A percentile compares a stretch with the other conserved stretches of the same genome.
Conservation (phyloP, 495 filamentous ascomycete genomes). For the Tetracladium setigerum region DNA sequence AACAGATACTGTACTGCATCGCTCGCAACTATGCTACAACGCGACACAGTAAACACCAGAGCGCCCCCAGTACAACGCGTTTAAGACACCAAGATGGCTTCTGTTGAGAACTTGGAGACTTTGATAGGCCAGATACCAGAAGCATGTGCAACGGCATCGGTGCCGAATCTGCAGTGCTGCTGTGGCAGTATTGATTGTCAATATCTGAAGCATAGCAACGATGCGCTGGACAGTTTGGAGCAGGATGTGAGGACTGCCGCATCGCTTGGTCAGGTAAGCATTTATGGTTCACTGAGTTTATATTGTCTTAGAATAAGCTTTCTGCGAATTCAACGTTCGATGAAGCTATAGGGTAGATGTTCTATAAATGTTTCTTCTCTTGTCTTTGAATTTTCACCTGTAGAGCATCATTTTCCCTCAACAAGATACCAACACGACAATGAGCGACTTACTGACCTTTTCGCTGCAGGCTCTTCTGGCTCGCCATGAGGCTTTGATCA, state of each 20-base stretch:
- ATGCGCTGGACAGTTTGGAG: slow-evolving; percentile 73
- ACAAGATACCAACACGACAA: neutral
- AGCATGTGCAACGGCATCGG: slow-evolving; percentile 1
- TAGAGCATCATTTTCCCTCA: too few species aligned
- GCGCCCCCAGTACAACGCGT: too few species aligned
- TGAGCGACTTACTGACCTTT: slow-evolving; percentile 54
- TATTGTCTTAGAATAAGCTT: neutral
- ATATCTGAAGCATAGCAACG: slow-evolving; percentile 69
- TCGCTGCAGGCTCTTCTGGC: slow-evolving; percentile 78
- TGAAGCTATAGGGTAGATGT: neutral
- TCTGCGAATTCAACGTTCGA: neutral
- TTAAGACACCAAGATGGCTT: neutral
- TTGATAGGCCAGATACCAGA: slow-evolving; percentile 19
- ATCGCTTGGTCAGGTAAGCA: slow-evolving; percentile 75
- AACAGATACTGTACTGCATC: too few species aligned
- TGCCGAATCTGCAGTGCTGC: slow-evolving; percentile 50
- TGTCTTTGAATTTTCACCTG: neutral
- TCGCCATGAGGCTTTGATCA: slow-evolving; percentile 89
- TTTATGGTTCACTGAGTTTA: slow-evolving; percentile 1
- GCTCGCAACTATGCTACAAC: too few species aligned
- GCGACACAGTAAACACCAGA: too few species aligned
- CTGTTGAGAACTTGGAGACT: slow-evolving; percentile 9
- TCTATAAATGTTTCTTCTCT: slow-evolving; percentile 7
- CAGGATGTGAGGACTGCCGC: slow-evolving; percentile 80
- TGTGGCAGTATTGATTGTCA: slow-evolving; percentile 77